Evolutionary conservation across 352 stramenopile species (phyloP).

Genomic region (Peronospora tabacina): DNA sequence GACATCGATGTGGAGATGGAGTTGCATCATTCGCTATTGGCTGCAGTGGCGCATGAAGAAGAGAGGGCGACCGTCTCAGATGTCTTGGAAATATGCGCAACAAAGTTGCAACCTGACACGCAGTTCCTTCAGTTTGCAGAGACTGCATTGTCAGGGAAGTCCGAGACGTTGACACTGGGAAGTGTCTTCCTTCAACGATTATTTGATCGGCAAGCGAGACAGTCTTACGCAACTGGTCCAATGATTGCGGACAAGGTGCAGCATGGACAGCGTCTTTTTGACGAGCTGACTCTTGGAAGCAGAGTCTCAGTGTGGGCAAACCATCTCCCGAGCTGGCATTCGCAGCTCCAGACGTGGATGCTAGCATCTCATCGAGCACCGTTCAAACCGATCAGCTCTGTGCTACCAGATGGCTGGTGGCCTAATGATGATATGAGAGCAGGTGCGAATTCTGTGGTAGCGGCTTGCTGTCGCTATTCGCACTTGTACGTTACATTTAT

Average conservation of each 20-base stretch:
- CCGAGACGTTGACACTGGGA: constrained; percentile 15
- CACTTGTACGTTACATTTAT: constrained; percentile 36
- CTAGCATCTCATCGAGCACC: constrained; percentile 26
- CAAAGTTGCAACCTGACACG: constrained; percentile 16
- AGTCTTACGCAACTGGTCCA: not conserved
- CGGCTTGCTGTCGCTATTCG: constrained; percentile 25
- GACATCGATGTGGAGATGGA: constrained; percentile 22
- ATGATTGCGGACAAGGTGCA: not conserved
- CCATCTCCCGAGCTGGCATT: constrained; percentile 33
- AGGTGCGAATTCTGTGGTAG: not conserved
- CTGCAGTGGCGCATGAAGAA: constrained; percentile 12
- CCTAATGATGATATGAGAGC: not conserved
- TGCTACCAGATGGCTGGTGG: constrained; percentile 11
- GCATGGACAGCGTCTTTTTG: constrained; percentile 17
- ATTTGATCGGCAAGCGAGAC: constrained; percentile 8
- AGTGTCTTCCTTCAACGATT: constrained; percentile 24
- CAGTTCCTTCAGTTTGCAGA: constrained; percentile 31
- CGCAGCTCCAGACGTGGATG: constrained; percentile 37
- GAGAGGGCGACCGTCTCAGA: constrained; percentile 7
- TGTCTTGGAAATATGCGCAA: constrained; percentile 28
- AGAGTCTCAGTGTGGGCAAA: constrained; percentile 36
- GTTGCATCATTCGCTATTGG: constrained; percentile 25
- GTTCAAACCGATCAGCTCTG: constrained; percentile 23
- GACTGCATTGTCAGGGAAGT: constrained; percentile 15
- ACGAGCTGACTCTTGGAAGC: constrained; percentile 19